Evolutionary conservation across 495 filamentous ascomycete species (phyloP).

Genomic region (Aspergillus steynii): DNA sequence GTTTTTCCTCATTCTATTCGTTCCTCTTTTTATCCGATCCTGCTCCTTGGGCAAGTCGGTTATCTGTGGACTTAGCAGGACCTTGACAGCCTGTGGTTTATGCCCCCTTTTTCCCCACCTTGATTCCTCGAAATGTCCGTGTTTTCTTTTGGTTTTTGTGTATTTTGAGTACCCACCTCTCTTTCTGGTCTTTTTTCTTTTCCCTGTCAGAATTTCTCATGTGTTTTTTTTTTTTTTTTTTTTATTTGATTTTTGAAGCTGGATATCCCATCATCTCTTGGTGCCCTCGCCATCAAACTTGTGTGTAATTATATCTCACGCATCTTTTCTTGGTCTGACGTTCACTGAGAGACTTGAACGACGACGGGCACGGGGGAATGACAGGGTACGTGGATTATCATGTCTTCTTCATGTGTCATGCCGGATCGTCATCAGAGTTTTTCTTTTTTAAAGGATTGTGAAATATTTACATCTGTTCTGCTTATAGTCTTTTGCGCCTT

Average conservation of each 20-base stretch:
- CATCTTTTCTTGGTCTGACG: slow-evolving; percentile 36
- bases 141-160: slow-evolving; percentile 14
- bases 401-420: slow-evolving; percentile 48
- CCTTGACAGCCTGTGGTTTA: neutral
- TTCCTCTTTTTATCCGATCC: slow-evolving; percentile 10
- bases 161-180: slow-evolving; percentile 13
- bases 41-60: slow-evolving; percentile 11
- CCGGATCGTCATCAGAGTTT: slow-evolving; percentile 39
- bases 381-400: slow-evolving; percentile 40
- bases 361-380: slow-evolving; percentile 33
- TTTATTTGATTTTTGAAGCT: slow-evolving; percentile 38
- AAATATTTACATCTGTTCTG: slow-evolving; percentile 17
- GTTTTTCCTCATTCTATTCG: slow-evolving; percentile 13
- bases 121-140: slow-evolving; percentile 9
- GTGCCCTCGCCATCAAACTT: slow-evolving; percentile 29
- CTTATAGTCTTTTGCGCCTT: slow-evolving; percentile 2
- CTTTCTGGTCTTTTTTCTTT: slow-evolving; percentile 11
- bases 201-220: slow-evolving; percentile 19
- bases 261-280: slow-evolving; percentile 46
- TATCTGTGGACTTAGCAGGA: slow-evolving; percentile 11
- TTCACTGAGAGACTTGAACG: slow-evolving; percentile 30
- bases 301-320: slow-evolving; percentile 43
- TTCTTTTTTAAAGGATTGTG: slow-evolving; percentile 28
- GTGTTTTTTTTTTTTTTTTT: slow-evolving; percentile 18
- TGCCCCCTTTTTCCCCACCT: neutral